These are phyloP conservation scores for Plectranthus barbatus DNA, from an alignment of 257 asterid species.

Conservation along the genomic window DNA sequence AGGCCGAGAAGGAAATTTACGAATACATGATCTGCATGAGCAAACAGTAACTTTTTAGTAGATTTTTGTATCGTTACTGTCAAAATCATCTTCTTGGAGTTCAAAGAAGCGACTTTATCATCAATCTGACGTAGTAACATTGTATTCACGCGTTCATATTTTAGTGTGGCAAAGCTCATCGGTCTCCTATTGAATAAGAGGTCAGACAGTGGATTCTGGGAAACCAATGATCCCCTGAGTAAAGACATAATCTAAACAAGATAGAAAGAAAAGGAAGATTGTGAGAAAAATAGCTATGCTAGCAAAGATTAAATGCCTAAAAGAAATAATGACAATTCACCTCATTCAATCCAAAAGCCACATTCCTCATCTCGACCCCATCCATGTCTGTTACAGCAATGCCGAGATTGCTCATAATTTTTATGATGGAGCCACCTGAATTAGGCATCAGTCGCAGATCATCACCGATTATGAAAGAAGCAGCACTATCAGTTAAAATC, in stretches of 20 bases:
- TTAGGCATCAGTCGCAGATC: background rate
- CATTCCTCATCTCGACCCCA: background rate
- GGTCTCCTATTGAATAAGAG: background rate
- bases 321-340: background rate
- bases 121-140: background rate
- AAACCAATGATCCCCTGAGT: background rate
- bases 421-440: background rate
- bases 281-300: background rate
- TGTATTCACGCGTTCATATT: background rate
- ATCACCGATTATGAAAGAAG: background rate
- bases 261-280: background rate
- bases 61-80: constrained; percentile 3
- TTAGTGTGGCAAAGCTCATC: background rate
- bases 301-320: background rate
- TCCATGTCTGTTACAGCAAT: background rate
- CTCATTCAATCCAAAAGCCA: background rate
- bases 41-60: background rate
- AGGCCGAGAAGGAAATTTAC: constrained; percentile 1
- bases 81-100: background rate
- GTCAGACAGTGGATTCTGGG: background rate
- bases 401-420: background rate
- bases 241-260: background rate
- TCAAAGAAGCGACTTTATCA: background rate
- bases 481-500: background rate
- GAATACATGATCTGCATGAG: background rate